phyloP scores from a whole-genome alignment of 495 filamentous ascomycete species.

The Neurospora sp. region DNA sequence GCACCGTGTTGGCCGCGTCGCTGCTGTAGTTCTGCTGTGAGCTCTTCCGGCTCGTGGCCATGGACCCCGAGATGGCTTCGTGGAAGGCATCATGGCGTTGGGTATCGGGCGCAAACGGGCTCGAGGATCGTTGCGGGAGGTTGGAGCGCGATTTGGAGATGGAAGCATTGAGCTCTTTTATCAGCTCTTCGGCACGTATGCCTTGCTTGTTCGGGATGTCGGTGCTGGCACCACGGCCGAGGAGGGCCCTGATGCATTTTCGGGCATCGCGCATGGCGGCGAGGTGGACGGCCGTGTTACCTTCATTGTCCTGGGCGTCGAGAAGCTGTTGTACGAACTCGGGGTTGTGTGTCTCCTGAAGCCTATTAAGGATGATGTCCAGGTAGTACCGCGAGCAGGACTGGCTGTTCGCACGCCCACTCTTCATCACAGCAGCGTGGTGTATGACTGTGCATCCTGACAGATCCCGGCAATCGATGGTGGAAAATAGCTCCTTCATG shows the following conservation, averaged over 20 bases:
- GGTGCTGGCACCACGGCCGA: conserved; percentile 60
- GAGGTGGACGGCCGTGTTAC: conserved; percentile 83
- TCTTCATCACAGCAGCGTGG: conserved; percentile 78
- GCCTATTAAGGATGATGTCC: conserved; percentile 76
- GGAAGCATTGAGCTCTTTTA: conserved; percentile 46
- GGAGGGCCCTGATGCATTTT: conserved; percentile 62
- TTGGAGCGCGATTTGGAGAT: conserved; percentile 33
- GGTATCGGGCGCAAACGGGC: conserved; percentile 47
- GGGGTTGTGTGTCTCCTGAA: conserved; percentile 55
- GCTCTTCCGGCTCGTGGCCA: conserved; percentile 2
- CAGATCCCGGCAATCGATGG: conserved; percentile 64
- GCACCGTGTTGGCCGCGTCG: conserved; percentile 50
- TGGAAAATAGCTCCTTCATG: conserved; percentile 67
- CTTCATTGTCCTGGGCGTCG: conserved; percentile 66
- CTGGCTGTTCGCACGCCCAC: conserved; percentile 60
- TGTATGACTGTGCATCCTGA: conserved; percentile 81
- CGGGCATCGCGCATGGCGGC: conserved; percentile 68
- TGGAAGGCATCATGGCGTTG: conserved; percentile 33
- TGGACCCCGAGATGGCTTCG: conserved; percentile 26
- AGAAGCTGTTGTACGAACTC: conserved; percentile 60
- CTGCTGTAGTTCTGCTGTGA: conserved; percentile 27
- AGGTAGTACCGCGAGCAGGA: conserved; percentile 85
- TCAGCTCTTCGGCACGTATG: conserved; percentile 66
- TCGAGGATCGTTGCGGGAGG: conserved; percentile 45
- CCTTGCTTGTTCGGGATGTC: conserved; percentile 73